These are phyloP conservation scores for Pseudogymnoascus sp. DNA, from an alignment of 2,329 filamentous ascomycete species.

Conservation along the genomic window DNA sequence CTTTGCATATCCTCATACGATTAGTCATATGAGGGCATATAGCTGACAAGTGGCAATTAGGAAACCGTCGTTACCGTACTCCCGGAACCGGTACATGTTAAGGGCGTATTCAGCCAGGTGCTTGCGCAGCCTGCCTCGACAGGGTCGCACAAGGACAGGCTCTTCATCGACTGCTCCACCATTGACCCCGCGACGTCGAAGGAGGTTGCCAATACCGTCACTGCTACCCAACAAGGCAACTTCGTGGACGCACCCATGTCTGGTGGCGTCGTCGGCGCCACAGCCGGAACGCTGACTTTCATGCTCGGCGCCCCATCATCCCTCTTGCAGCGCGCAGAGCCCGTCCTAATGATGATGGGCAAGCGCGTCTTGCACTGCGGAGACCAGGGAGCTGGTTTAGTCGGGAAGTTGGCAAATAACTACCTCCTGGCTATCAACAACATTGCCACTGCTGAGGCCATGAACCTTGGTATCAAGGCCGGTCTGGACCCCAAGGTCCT, in stretches of 20 bases:
- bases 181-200: constrained; percentile 86
- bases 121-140: constrained; percentile 49
- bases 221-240: constrained; percentile 57
- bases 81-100: constrained; percentile 83
- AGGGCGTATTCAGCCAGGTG: constrained; percentile 72
- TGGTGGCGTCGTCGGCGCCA: constrained; percentile 85
- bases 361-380: constrained; percentile 81
- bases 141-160: constrained; percentile 49
- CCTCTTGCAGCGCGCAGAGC: constrained; percentile 58
- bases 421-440: constrained; percentile 94
- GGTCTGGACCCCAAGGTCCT: constrained; percentile 59
- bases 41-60: constrained; percentile 40
- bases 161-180: constrained; percentile 95
- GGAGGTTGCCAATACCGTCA: constrained; percentile 66
- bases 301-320: constrained; percentile 73
- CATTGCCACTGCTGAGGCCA: constrained; percentile 61
- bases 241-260: constrained; percentile 98
- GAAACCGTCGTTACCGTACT: constrained; percentile 82
- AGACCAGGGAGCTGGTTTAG: constrained; percentile 73
- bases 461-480: constrained; percentile 57
- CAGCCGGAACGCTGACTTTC: constrained; percentile 83
- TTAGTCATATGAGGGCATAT: background rate
- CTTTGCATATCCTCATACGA: background rate
- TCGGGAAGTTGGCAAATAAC: constrained; percentile 94
- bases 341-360: constrained; percentile 75